Evolutionary conservation across 768 basidiomycete species (phyloP), one percentile per base, ranked within the genome.

Genomic region (Serendipita indica): DNA sequence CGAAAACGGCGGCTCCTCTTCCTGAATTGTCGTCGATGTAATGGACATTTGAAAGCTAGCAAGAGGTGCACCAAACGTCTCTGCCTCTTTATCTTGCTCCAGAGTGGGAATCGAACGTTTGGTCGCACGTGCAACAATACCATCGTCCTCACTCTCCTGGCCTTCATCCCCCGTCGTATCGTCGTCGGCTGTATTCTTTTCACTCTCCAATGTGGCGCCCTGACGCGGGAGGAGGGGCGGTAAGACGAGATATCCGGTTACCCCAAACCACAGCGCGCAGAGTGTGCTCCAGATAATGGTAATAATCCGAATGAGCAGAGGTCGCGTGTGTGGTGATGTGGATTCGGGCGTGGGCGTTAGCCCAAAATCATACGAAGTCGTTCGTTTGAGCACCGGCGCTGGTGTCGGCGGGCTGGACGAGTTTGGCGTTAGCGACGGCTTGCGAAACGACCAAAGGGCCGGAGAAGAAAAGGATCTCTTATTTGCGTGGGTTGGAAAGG

Each of bases 381-480:
- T 86, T 73, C 49, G 80, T 80, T 66, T 78, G 73, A 14, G 54
- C 33, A 25, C 58, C 68, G 62, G 75, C 33, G 66, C 60, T 69
- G 62, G 58, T 46, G 41, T 43, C 60, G 39, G 16, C 45, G 60
- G 58, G 57, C 61, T 7, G 62, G 61, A 43, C 63, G 65, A 16
- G 39, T 22, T 39, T 60, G 60, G 59, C 14, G 62, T 62, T 14
- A 62, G 54, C 22, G 65, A 16, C 18, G 18, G 57, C 28, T 57
- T 52, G 43, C 62, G 22, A 57, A 33, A 68, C 57, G 73, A 66
- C 66, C 76, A 73, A 61, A 72, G 73, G 33, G 79, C 74, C 7
- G 83, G 82, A 27, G 83, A 80, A 35, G 84, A 84, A 65, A 77
- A 75, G 25, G 82, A 83, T 60, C 81, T 79, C 68, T 74, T 76